phyloP scores from a whole-genome alignment of 768 basidiomycete genomes.

The Serendipita vermifera region DNA sequence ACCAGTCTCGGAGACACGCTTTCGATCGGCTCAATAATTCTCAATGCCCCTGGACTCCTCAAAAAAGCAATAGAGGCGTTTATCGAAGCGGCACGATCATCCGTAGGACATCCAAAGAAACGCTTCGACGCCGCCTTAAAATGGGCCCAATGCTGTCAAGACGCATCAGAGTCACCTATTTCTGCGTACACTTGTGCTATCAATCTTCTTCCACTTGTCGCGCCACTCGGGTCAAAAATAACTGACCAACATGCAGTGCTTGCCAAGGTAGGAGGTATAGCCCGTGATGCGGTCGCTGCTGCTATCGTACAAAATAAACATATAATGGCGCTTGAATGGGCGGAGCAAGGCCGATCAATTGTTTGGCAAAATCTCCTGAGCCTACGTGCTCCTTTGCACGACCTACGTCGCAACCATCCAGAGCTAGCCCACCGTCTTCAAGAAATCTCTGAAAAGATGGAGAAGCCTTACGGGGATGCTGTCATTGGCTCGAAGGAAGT shows the following conservation, averaged over 20 bases:
- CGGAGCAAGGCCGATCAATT: conserved; percentile 9
- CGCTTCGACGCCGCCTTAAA: too few species aligned
- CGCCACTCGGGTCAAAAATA: neutral
- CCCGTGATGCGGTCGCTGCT: conserved; percentile 5
- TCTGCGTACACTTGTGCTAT: neutral
- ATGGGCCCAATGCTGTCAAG: too few species aligned
- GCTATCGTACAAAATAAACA: neutral
- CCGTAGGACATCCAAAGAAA: too few species aligned
- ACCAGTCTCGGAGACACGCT: too few species aligned
- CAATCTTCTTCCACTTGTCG: neutral
- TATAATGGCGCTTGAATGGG: conserved; percentile 9
- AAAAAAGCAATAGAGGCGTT: too few species aligned
- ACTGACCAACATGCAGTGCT: neutral
- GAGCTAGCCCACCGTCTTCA: neutral
- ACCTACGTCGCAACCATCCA: neutral
- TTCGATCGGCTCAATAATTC: too few species aligned
- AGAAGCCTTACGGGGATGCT: neutral
- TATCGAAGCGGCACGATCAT: too few species aligned
- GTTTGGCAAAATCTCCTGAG: conserved; percentile 5
- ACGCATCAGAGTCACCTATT: too few species aligned
- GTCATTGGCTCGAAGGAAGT: neutral
- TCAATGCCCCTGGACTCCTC: too few species aligned
- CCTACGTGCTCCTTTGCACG: neutral
- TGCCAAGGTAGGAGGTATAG: neutral
- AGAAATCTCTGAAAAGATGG: neutral